Evolutionary conservation across 2,329 filamentous ascomycete species (phyloP).

Genomic region (Cercospora berteroae): DNA sequence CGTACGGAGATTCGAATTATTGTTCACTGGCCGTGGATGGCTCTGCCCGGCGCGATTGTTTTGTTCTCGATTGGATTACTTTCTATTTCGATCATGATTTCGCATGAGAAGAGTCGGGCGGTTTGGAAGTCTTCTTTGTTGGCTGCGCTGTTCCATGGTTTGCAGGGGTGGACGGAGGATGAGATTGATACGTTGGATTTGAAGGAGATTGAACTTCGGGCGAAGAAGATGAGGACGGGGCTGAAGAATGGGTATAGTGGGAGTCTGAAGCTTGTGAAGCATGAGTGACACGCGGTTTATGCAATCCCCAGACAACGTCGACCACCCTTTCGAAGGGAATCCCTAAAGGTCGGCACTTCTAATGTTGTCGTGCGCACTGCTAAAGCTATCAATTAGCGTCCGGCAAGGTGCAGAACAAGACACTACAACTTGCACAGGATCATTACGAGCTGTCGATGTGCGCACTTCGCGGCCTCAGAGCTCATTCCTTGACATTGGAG

Average conservation of each 20-base stretch:
- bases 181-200: neutral
- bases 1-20: neutral
- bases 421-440: too few relatives aligned
- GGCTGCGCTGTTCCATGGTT: neutral
- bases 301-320: too few relatives aligned
- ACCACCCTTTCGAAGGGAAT: too few relatives aligned
- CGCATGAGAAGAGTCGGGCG: neutral
- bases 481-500: too few relatives aligned
- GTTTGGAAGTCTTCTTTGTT: neutral
- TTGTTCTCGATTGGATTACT: neutral
- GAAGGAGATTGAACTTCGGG: neutral
- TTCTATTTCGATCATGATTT: neutral
- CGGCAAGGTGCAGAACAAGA: too few relatives aligned
- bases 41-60: neutral
- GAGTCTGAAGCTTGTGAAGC: neutral
- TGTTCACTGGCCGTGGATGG: neutral
- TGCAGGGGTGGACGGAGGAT: neutral
- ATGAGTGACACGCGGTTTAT: neutral
- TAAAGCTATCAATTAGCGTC: too few relatives aligned
- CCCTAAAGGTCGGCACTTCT: too few relatives aligned
- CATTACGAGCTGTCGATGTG: too few relatives aligned
- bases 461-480: too few relatives aligned
- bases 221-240: neutral
- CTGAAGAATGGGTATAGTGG: neutral
- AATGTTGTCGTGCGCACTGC: too few relatives aligned